Conservation (phyloP, 352 stramenopile species). For the Globisporangium perplexum region DNA sequence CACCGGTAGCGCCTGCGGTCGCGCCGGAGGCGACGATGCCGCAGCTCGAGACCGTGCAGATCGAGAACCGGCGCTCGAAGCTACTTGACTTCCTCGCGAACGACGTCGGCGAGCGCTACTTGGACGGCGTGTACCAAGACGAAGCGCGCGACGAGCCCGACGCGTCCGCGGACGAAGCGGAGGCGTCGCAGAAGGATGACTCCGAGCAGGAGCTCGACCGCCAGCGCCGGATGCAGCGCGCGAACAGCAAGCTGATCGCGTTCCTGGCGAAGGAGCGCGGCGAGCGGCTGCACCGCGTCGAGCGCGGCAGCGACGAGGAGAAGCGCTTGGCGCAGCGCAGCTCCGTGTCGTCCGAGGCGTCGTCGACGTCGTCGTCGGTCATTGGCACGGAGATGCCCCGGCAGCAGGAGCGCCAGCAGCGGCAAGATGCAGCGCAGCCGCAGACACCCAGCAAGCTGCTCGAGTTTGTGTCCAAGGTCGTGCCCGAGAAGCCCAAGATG, state of each 20-base stretch:
- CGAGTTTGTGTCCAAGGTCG: conserved; percentile 56
- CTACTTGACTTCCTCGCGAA: conserved; percentile 69
- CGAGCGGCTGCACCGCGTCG: conserved; percentile 33
- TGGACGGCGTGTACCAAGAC: conserved; percentile 67
- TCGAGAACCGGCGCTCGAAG: conserved; percentile 48
- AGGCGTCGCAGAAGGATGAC: background rate
- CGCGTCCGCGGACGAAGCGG: conserved; percentile 8
- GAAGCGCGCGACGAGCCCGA: conserved; percentile 36
- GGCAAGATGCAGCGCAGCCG: background rate
- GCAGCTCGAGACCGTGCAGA: background rate
- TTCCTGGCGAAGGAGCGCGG: conserved; percentile 55
- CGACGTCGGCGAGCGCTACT: conserved; percentile 63
- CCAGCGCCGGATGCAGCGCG: conserved; percentile 16
- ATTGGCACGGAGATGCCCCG: background rate
- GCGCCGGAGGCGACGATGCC: background rate
- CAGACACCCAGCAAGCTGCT: conserved; percentile 26
- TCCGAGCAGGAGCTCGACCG: conserved; percentile 4
- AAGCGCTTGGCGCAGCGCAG: conserved; percentile 2
- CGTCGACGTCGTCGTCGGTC: conserved; percentile 13
- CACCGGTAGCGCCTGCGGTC: background rate
- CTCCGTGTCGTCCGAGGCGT: conserved; percentile 22
- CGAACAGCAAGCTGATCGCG: conserved; percentile 50
- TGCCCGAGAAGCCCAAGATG: conserved; percentile 41
- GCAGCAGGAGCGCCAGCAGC: background rate
- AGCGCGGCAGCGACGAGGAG: conserved; percentile 12